Conservation (phyloP, 2,329 filamentous ascomycete genomes). For the Penicillium sumatraense region DNA sequence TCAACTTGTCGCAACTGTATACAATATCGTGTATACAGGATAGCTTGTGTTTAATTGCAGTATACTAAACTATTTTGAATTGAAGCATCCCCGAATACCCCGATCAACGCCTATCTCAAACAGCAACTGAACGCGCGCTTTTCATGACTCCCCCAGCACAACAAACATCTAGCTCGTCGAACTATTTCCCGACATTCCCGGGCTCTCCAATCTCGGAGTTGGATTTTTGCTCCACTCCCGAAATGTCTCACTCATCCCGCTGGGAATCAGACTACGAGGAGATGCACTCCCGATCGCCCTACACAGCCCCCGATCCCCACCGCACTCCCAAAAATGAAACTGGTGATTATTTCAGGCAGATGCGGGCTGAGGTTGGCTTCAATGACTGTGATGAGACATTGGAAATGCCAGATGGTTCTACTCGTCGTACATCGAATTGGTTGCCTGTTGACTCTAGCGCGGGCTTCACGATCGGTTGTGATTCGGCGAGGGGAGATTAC, state of each 20-base stretch:
- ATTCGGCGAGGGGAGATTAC: not conserved
- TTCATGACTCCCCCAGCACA: slow-evolving; percentile 19
- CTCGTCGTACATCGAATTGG: slow-evolving; percentile 37
- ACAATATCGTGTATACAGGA: no score
- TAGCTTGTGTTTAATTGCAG: no score
- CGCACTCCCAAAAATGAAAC: not conserved
- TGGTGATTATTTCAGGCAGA: not conserved
- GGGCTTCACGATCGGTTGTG: slow-evolving; percentile 32
- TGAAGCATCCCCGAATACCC: not conserved
- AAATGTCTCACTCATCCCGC: slow-evolving; percentile 20
- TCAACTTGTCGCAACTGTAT: not conserved
- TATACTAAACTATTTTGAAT: no score
- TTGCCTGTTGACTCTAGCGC: slow-evolving; percentile 35
- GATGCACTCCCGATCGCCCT: not conserved
- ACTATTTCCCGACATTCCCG: slow-evolving; percentile 11
- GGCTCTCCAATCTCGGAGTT: slow-evolving; percentile 25
- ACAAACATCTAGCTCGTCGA: no score
- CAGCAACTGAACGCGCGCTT: slow-evolving; percentile 23
- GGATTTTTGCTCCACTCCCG: slow-evolving; percentile 29
- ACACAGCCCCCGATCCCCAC: not conserved
- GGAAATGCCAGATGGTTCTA: slow-evolving; percentile 40
- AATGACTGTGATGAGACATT: slow-evolving; percentile 27
- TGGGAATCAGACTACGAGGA: slow-evolving; percentile 28
- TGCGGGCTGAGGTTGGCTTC: not conserved
- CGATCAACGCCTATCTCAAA: slow-evolving; percentile 6